A percentile compares a stretch with the other conserved stretches of the same genome.
Evolutionary conservation across 1,139 yeast species (phyloP).

Genomic region (Geotrichum restrictum): DNA sequence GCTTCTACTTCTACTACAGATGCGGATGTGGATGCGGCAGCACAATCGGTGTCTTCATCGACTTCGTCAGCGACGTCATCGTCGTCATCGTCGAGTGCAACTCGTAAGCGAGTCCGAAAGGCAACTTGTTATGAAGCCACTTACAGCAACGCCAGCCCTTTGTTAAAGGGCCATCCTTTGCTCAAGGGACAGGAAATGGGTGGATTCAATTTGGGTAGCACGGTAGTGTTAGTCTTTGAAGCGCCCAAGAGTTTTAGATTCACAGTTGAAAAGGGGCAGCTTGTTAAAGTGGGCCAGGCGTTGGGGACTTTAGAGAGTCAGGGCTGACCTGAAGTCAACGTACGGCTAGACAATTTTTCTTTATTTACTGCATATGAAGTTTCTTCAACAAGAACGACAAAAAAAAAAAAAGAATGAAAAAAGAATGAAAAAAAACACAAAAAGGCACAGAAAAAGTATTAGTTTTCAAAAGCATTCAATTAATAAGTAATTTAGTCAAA

Average conservation of each 20-base stretch:
- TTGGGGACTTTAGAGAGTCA: conserved; percentile 47
- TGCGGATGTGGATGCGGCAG: no score
- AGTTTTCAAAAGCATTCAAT: background rate
- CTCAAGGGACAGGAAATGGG: conserved; percentile 94
- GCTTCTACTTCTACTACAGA: background rate
- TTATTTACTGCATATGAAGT: background rate
- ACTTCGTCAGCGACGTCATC: conserved; percentile 7
- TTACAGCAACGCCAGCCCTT: conserved; percentile 69
- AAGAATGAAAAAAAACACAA: background rate
- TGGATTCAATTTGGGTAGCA: conserved; percentile 91
- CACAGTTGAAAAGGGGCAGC: conserved; percentile 65
- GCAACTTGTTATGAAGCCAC: conserved; percentile 93
- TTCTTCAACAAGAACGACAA: background rate
- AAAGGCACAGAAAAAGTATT: background rate
- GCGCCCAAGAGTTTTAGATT: conserved; percentile 80
- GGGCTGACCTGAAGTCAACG: no score
- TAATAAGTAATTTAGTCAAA: no score
- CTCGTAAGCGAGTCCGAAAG: conserved; percentile 46
- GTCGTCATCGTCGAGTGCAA: conserved; percentile 10
- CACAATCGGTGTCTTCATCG: no score
- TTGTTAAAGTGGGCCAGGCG: conserved; percentile 79
- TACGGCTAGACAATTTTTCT: background rate
- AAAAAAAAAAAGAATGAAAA: background rate
- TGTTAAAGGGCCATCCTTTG: conserved; percentile 83
- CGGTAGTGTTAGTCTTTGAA: conserved; percentile 92